phyloP scores from a whole-genome alignment of 1,139 yeast species.

The Komagataea norvegica region DNA sequence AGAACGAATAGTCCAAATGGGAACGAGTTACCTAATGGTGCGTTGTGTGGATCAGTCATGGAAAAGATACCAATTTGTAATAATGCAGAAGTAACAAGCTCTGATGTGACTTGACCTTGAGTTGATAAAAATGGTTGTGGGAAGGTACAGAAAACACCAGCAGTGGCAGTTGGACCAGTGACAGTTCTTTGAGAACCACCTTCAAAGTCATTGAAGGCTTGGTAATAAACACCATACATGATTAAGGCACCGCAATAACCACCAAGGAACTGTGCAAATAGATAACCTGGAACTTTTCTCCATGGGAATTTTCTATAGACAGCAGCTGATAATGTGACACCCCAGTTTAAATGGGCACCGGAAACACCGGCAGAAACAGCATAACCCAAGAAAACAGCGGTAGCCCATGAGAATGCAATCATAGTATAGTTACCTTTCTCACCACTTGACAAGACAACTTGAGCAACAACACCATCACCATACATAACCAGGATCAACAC shows the following conservation, averaged over 20 bases:
- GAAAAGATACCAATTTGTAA: conserved; percentile 42
- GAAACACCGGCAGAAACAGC: conserved; percentile 40
- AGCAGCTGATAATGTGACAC: conserved; percentile 37
- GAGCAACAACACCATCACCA: conserved; percentile 46
- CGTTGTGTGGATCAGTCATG: conserved; percentile 44
- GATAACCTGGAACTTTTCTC: conserved; percentile 37
- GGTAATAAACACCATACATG: conserved; percentile 34
- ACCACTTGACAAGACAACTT: conserved; percentile 33
- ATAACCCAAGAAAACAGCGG: conserved; percentile 47
- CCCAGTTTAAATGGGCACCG: conserved; percentile 43
- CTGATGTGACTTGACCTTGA: conserved; percentile 42
- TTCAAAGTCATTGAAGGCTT: conserved; percentile 26
- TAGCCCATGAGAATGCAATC: conserved; percentile 45
- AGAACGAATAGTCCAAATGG: conserved; percentile 41
- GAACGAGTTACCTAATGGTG: conserved; percentile 40
- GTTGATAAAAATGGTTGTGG: conserved; percentile 39
- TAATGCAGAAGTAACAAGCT: conserved; percentile 39
- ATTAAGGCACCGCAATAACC: conserved; percentile 37
- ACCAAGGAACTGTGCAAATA: conserved; percentile 38
- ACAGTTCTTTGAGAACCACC: conserved; percentile 27
- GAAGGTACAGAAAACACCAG: conserved; percentile 42
- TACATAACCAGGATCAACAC: conserved; percentile 38
- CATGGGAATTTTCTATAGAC: conserved; percentile 40
- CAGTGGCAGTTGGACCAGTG: conserved; percentile 29
- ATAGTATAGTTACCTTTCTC: conserved; percentile 38